Percentiles rank a stretch among this genome's conserved stretches.
These are phyloP conservation scores for Penicillium goetzii DNA, from an alignment of 495 filamentous ascomycete genomes.

Conservation along the genomic window DNA sequence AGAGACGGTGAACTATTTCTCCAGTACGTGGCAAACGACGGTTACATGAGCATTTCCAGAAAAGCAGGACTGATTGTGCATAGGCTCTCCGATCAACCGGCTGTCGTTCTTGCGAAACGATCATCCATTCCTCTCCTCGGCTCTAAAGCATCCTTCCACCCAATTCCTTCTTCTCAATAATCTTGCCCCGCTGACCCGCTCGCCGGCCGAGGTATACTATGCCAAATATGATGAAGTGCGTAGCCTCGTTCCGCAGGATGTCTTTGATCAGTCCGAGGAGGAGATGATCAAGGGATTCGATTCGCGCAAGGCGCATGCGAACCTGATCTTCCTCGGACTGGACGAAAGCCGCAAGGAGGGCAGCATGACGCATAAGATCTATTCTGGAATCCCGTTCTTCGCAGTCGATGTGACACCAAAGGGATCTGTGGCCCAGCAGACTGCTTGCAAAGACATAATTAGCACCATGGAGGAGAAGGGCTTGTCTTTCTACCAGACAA, in stretches of 20 bases:
- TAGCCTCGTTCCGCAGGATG: slow-evolving; percentile 69
- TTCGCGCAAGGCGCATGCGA: slow-evolving; percentile 65
- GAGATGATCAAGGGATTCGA: slow-evolving; percentile 74
- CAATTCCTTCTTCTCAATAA: slow-evolving; percentile 78
- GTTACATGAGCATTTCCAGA: neutral
- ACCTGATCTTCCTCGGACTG: slow-evolving; percentile 84
- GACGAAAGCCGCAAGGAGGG: slow-evolving; percentile 65
- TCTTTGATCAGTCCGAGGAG: slow-evolving; percentile 73
- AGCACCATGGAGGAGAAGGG: slow-evolving; percentile 61
- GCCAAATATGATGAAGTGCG: slow-evolving; percentile 64
- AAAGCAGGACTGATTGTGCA: slow-evolving; percentile 15
- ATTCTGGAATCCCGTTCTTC: slow-evolving; percentile 80
- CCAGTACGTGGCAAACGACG: slow-evolving; percentile 52
- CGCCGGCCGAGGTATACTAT: slow-evolving; percentile 59
- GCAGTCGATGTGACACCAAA: slow-evolving; percentile 85
- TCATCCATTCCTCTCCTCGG: slow-evolving; percentile 75
- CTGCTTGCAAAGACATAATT: slow-evolving; percentile 50
- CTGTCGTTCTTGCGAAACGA: slow-evolving; percentile 86
- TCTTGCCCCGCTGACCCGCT: slow-evolving; percentile 73
- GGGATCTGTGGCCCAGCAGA: slow-evolving; percentile 55
- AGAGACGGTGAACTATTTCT: slow-evolving; percentile 95
- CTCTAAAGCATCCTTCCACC: slow-evolving; percentile 70
- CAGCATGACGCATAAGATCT: slow-evolving; percentile 59
- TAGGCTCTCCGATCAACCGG: slow-evolving; percentile 73
- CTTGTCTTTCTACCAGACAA: slow-evolving; percentile 60